Base-by-base conservation (phyloP, 140 eudicot genomes). In the Flaveria floridana region DNA sequence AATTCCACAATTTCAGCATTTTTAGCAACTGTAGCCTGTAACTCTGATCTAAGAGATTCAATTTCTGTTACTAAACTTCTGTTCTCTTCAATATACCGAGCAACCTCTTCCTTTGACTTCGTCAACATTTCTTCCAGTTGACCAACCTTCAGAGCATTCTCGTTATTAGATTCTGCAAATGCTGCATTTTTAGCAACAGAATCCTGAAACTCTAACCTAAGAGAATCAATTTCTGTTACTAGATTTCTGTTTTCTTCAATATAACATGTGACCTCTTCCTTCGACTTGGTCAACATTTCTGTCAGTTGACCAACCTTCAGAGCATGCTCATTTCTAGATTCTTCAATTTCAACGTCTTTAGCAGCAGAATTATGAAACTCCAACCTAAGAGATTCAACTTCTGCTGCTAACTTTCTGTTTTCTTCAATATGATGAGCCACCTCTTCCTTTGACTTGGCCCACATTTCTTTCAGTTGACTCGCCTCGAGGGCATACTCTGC, bases 241-340 rank as follows among this genome's bases (percentile, higher is more conserved):
- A 86, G 73, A 8, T 82, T 73, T 6, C 61, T 74, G 55, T 89
- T 89, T 61, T 84, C 89, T 75, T 85, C 84, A 7, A 46, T 62
- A 64, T 76, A 39, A 8, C 53, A 16, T 16, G 71, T 77, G 3
- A 81, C 62, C 78, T 83, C 82, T 57, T 57, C 19, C 26, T 61
- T 85, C 65, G 81, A 77, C 69, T 72, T 75, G 7, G 70, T 65
- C 75, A 87, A 53, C 78, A 52, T 50, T 62, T 71, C 79, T 39
- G 76, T 82, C 70, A 85, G 74, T 68, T 68, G 76, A 55, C 80
- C 75, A 1, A 80, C 69, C 85, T 83, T 83, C 19, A 63, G 58
- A 46, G 7, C 66, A 44, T 76, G 37, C 73, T 34, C 80, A 57
- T 64, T 68, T 19, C 76, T 64, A 55, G 53, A 85, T 66, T 85